Evolutionary conservation across 768 basidiomycete genomes (phyloP), one percentile per base, ranked within the genome.

Genomic region (Hirschioporus abietinus): DNA sequence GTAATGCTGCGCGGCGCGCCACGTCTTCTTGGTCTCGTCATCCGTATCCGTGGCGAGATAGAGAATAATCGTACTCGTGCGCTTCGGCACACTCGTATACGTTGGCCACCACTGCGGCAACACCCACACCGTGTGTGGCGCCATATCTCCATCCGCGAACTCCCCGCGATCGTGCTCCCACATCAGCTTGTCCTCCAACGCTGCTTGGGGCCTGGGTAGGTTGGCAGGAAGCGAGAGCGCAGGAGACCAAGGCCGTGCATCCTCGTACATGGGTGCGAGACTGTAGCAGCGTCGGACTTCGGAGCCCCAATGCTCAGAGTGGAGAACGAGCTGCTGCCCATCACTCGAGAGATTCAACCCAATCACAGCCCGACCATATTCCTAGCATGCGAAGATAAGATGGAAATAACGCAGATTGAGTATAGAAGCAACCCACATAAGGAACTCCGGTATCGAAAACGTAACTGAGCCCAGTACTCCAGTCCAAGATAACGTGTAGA

Each of bases 151-250:
- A 20, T 52, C 42, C 15, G 12, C 42, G 42, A 52, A 52, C 42
- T 52, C 42, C 42, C 42, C 42, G 42, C 42, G 42, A 52, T 52
- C 42, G 42, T 52, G 42, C 42, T 52, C 42, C 42, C 42, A 52
- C 42, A 52, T 52, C 42, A 52, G 42, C 42, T 52, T 52, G 42
- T 52, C 42, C 42, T 52, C 42, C 20, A 52, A 12, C 12, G 15
- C 20, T 12, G 42, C 15, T 15, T 52, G 42, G 20, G 42, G 42
- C 42, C 42, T 52, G 20, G 42, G 12, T 20, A 52, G 12, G 42
- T 12, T 12, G 20, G 12, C 20, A 10, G 42, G 42, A 52, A 52
- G 42, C 42, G 42, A 52, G 12, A 52, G 12, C 20, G 42, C 20
- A 3, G 42, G 42, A 12, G 42, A 52, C 42, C 42, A 52, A 2